phyloP scores from a whole-genome alignment of 2,329 filamentous ascomycete species.

The Diplodia intermedia region DNA sequence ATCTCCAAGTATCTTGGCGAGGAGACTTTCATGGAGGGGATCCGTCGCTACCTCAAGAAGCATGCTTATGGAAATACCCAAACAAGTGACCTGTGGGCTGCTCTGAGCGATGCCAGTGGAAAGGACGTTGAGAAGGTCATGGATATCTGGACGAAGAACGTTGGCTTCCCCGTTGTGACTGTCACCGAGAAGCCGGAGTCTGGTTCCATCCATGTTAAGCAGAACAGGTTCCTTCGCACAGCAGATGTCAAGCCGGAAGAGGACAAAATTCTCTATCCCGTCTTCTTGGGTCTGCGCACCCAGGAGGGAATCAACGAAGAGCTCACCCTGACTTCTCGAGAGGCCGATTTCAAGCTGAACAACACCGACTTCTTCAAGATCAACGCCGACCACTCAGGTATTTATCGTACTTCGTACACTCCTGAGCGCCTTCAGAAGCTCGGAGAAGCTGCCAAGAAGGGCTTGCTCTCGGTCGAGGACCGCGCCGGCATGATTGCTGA shows the following conservation, averaged over 20 bases:
- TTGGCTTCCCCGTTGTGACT: slow-evolving; percentile 89
- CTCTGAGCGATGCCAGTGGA: slow-evolving; percentile 84
- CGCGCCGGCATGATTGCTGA: slow-evolving; percentile 91
- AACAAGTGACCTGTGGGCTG: slow-evolving; percentile 89
- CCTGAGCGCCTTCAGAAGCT: slow-evolving; percentile 86
- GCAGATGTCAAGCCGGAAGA: slow-evolving; percentile 94
- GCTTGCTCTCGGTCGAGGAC: slow-evolving; percentile 84
- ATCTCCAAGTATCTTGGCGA: slow-evolving; percentile 95
- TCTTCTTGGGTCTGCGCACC: slow-evolving; percentile 85
- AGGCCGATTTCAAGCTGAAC: slow-evolving; percentile 77
- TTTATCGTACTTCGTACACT: slow-evolving; percentile 89
- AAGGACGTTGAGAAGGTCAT: slow-evolving; percentile 91
- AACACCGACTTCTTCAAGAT: slow-evolving; percentile 93
- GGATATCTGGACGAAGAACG: slow-evolving; percentile 96
- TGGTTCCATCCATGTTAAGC: slow-evolving; percentile 82
- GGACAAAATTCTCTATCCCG: slow-evolving; percentile 84
- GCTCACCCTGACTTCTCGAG: slow-evolving; percentile 74
- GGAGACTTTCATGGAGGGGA: slow-evolving; percentile 89
- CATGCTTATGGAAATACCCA: slow-evolving; percentile 96
- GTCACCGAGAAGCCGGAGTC: slow-evolving; percentile 77
- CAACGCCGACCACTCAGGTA: slow-evolving; percentile 90
- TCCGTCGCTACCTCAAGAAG: slow-evolving; percentile 90
- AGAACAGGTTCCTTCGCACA: slow-evolving; percentile 93
- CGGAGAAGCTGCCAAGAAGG: slow-evolving; percentile 81
- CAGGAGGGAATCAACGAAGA: slow-evolving; percentile 82